Evolutionary conservation across 805 yeast species (phyloP).

Genomic region (Myxozyma neglecta): DNA sequence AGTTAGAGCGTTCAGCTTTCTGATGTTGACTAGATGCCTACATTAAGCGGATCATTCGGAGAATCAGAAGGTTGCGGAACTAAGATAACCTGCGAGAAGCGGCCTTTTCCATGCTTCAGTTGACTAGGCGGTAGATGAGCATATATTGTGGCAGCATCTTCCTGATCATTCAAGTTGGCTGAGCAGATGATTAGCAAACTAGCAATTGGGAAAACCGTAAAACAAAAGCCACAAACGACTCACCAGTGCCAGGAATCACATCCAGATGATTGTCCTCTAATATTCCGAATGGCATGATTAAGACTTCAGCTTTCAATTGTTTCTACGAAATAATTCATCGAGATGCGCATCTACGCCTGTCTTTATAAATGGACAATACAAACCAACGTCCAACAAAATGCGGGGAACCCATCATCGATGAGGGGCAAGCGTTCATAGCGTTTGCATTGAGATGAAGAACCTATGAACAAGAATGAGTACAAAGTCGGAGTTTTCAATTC

Average conservation of each 20-base stretch:
- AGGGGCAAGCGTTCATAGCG: too few relatives aligned
- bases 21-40: background rate
- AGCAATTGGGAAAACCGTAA: background rate
- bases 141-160: slow-evolving; percentile 7
- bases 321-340: too few relatives aligned
- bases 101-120: slow-evolving; percentile 38
- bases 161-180: slow-evolving; percentile 8
- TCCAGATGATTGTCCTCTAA: slow-evolving; percentile 6
- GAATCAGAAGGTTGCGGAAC: slow-evolving; percentile 66
- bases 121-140: slow-evolving; percentile 1
- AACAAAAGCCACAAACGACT: background rate
- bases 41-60: slow-evolving; percentile 65
- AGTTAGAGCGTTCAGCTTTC: background rate
- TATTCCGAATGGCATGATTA: slow-evolving; percentile 2
- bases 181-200: background rate
- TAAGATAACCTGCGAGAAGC: slow-evolving; percentile 49
- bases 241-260: slow-evolving; percentile 4
- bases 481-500: too few relatives aligned
- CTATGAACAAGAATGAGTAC: too few relatives aligned
- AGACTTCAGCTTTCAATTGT: too few relatives aligned
- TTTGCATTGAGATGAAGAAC: too few relatives aligned
- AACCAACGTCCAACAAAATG: too few relatives aligned
- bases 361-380: too few relatives aligned
- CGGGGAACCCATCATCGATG: too few relatives aligned
- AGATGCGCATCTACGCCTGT: too few relatives aligned